These are phyloP conservation scores for Ogataea naganishii DNA, from an alignment of 805 yeast genomes.

Conservation along the genomic window DNA sequence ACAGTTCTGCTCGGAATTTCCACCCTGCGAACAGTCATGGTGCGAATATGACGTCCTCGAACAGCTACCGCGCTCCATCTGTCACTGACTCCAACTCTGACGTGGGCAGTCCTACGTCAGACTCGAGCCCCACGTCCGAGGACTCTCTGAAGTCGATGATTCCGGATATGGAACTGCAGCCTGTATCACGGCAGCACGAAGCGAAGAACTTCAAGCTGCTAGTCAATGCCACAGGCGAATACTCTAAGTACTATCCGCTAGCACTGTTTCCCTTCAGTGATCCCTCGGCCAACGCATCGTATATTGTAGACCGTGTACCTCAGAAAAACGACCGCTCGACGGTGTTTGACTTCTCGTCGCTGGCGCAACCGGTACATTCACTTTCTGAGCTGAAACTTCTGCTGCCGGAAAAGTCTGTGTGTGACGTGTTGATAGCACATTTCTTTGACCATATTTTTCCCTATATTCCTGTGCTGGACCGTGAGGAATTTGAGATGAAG, in stretches of 20 bases:
- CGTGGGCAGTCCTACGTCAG: too few species aligned
- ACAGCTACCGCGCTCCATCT: too few species aligned
- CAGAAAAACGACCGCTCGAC: slow-evolving; percentile 5
- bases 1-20: too few species aligned
- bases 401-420: slow-evolving; percentile 7
- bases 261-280: slow-evolving; percentile 13
- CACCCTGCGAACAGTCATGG: too few species aligned
- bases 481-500: slow-evolving; percentile 11
- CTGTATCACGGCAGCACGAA: slow-evolving; percentile 8
- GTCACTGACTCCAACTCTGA: too few species aligned
- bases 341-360: slow-evolving; percentile 11
- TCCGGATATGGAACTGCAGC: slow-evolving; percentile 14
- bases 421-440: slow-evolving; percentile 10
- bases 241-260: slow-evolving; percentile 14
- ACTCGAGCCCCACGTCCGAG: too few species aligned
- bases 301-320: slow-evolving; percentile 5
- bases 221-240: slow-evolving; percentile 14
- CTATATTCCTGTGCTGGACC: slow-evolving; percentile 14
- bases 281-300: slow-evolving; percentile 11
- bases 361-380: slow-evolving; percentile 7
- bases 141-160: too few species aligned
- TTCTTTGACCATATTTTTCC: slow-evolving; percentile 13
- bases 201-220: slow-evolving; percentile 13
- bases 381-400: slow-evolving; percentile 4
- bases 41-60: too few species aligned